phyloP scores from a whole-genome alignment of 805 yeast species.

The Priceomyces haplophilus region DNA sequence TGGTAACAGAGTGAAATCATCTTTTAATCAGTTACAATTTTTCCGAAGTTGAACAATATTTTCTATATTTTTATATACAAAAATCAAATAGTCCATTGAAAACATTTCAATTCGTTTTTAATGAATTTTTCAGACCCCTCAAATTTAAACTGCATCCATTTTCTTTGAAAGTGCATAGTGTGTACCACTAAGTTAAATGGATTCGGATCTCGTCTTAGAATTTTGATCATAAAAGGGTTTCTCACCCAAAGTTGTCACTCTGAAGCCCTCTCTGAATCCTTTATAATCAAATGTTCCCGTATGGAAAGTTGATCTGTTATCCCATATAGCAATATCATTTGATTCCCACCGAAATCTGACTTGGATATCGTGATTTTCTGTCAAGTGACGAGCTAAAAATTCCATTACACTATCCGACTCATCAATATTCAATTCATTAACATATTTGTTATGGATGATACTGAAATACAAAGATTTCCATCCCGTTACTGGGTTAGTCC shows the following conservation, averaged over 20 bases:
- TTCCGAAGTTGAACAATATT: too few species aligned
- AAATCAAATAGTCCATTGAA: too few species aligned
- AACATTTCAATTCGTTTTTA: too few species aligned
- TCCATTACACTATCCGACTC: slow-evolving; percentile 38
- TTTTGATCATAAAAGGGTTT: slow-evolving; percentile 6
- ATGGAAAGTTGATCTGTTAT: slow-evolving; percentile 45
- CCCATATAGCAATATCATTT: slow-evolving; percentile 50
- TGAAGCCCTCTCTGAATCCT: slow-evolving; percentile 7
- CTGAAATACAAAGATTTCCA: slow-evolving; percentile 23
- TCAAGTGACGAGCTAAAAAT: slow-evolving; percentile 40
- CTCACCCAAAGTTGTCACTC: slow-evolving; percentile 9
- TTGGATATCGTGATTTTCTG: slow-evolving; percentile 49
- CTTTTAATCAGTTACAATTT: too few species aligned
- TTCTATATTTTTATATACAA: too few species aligned
- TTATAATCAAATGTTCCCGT: slow-evolving; percentile 10
- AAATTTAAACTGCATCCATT: too few species aligned
- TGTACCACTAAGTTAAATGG: too few species aligned
- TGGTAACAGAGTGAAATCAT: too few species aligned
- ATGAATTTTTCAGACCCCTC: too few species aligned
- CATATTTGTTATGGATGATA: slow-evolving; percentile 18
- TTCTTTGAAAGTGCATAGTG: too few species aligned
- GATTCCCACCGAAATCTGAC: slow-evolving; percentile 48
- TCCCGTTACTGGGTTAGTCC: slow-evolving; percentile 30
- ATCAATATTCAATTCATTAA: slow-evolving; percentile 6
- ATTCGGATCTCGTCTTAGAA: neutral